Base-by-base conservation (phyloP, 805 yeast species). In the Kazachstania africana region DNA sequence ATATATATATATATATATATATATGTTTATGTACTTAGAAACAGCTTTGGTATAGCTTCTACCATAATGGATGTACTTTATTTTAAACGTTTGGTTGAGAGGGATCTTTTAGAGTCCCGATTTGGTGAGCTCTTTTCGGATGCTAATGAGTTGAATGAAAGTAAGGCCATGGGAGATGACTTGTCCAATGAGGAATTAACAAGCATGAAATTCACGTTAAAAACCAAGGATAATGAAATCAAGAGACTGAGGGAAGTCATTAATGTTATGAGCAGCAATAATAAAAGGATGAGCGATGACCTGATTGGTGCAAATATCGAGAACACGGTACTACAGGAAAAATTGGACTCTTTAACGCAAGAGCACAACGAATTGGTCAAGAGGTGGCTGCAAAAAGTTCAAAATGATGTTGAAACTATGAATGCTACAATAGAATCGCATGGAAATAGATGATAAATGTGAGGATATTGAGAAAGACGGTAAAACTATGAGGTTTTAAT, bases 231-330 rank as follows among this genome's bases (percentile, higher is more conserved):
- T n/a, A 28, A 15, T 10, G 59, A 53, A 22, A 44, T 57, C 1
- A 29, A 22, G 1, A 37, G 44, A 4, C 42, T 62, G 24, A 45
- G 48, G 16, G 47, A 45, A 10, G 41, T 51, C n/a, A 40, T 57
- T n/a, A 38, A 40, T 1, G 54, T 65, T 17, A 75, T 74, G 50
- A 66, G 73, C 32, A 66, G 66, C 40, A 65, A 75, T 4, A 65
- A 75, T 13, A 80, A 72, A 37, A 57, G 66, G 20, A 51, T 77
- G 26, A 77, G 76, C 36, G 87, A 82, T 45, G 91, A 81, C 44
- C 59, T 76, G 18, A 59, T 81, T 13, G 66, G 75, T 1, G 45
- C 65, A 37, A 69, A 72, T 32, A 73, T 82, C 25, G 85, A 78
- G 45, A 59, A 55, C 33, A 63, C 62, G 34, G 29, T 62, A 5